These are phyloP conservation scores for Magnusiomyces tetraspermus DNA, from an alignment of 1,139 yeast species.

Conservation along the genomic window DNA sequence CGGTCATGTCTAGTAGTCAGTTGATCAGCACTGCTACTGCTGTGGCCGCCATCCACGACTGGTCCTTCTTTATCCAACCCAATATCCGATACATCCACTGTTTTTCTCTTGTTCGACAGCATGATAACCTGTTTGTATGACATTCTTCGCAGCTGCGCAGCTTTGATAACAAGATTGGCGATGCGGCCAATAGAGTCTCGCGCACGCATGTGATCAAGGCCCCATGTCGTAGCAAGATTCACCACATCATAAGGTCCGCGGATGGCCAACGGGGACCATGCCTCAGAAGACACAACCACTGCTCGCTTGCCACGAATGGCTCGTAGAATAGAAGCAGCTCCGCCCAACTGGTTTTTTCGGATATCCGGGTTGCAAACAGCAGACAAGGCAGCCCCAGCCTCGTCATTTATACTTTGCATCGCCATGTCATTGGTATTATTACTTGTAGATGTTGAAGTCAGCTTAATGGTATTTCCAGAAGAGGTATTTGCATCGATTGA, in stretches of 20 bases:
- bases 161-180: constrained; percentile 55
- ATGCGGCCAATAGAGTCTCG: constrained; percentile 49
- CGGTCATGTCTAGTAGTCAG: not conserved
- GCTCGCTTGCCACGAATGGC: constrained; percentile 70
- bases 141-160: constrained; percentile 60
- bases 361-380: constrained; percentile 25
- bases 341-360: constrained; percentile 56
- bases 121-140: constrained; percentile 38
- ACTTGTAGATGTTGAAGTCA: constrained; percentile 20
- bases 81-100: not conserved
- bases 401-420: constrained; percentile 19
- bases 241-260: constrained; percentile 62
- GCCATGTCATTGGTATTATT: constrained; percentile 20
- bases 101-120: constrained; percentile 8
- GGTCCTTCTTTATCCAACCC: not conserved
- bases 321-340: constrained; percentile 66
- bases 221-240: constrained; percentile 58
- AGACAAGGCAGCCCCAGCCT: constrained; percentile 11
- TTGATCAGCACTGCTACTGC: no score
- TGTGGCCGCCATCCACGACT: not conserved
- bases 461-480: constrained; percentile 35
- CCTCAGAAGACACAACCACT: constrained; percentile 69
- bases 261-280: constrained; percentile 46
- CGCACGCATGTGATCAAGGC: constrained; percentile 55
- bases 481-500: constrained; percentile 36